Conservation (phyloP, 2,329 filamentous ascomycete species). For the Aspergillus vadensis region DNA sequence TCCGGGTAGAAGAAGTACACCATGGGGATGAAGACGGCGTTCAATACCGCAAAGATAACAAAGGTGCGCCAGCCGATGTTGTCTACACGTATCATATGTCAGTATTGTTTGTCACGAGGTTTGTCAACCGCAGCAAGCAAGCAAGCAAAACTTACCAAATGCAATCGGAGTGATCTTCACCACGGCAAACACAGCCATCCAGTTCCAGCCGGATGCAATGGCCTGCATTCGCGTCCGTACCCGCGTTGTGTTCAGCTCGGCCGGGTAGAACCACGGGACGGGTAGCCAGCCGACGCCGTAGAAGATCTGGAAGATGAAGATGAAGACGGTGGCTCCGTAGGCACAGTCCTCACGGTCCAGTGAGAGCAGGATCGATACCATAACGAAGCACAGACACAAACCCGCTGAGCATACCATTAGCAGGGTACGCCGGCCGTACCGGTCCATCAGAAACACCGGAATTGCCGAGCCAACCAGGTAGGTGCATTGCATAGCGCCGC, state of each 20-base stretch:
- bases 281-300: conserved; percentile 48
- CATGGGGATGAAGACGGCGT: conserved; percentile 46
- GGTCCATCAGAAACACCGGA: conserved; percentile 46
- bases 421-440: conserved; percentile 45
- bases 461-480: conserved; percentile 47
- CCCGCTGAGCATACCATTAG: conserved; percentile 46
- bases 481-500: conserved; percentile 47
- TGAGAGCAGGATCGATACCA: conserved; percentile 44
- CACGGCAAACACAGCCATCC: conserved; percentile 40
- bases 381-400: conserved; percentile 48
- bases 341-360: conserved; percentile 33
- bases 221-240: conserved; percentile 45
- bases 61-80: conserved; percentile 37
- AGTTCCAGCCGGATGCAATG: conserved; percentile 41
- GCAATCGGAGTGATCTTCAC: conserved; percentile 32
- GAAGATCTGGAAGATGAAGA: conserved; percentile 51
- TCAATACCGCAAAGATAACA: conserved; percentile 32
- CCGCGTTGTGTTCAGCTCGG: conserved; percentile 46
- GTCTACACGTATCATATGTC: conserved; percentile 18
- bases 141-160: conserved; percentile 21
- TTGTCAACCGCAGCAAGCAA: too few relatives aligned
- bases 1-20: conserved; percentile 67
- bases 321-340: conserved; percentile 47
- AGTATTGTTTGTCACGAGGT: too few relatives aligned
- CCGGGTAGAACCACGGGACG: conserved; percentile 49